phyloP scores from a whole-genome alignment of 768 basidiomycete species.

The Zangia roseola region DNA sequence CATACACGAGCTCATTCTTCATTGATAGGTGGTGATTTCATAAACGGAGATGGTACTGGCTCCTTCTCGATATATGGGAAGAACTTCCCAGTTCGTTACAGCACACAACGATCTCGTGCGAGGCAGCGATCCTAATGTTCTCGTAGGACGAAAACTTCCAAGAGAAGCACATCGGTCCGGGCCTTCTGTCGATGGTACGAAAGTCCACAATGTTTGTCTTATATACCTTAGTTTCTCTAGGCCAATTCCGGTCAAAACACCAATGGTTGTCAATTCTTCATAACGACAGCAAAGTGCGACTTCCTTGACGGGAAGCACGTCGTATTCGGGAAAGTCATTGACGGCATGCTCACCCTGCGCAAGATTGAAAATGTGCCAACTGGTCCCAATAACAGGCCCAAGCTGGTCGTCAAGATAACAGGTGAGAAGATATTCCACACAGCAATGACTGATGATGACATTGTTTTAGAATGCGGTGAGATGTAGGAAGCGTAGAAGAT shows the following conservation, averaged over 20 bases:
- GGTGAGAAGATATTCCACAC: constrained; percentile 45
- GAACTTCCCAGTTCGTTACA: constrained; percentile 71
- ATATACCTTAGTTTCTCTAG: constrained; percentile 37
- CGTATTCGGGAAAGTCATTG: constrained; percentile 87
- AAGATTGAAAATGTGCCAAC: constrained; percentile 97
- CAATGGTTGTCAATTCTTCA: constrained; percentile 98
- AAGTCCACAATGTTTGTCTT: background rate
- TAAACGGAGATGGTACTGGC: constrained; percentile 94
- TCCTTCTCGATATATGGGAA: constrained; percentile 97
- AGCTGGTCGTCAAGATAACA: constrained; percentile 82
- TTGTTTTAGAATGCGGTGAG: constrained; percentile 51
- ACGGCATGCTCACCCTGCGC: constrained; percentile 92
- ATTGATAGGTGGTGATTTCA: constrained; percentile 81
- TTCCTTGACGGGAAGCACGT: constrained; percentile 96
- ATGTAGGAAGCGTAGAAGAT: constrained; percentile 39
- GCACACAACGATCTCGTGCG: background rate
- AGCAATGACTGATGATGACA: background rate
- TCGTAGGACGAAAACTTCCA: constrained; percentile 90
- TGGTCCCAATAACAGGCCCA: constrained; percentile 86
- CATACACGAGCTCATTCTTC: background rate
- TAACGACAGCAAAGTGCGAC: constrained; percentile 92
- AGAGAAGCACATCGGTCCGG: constrained; percentile 84
- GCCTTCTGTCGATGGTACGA: constrained; percentile 86
- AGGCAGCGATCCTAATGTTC: background rate
- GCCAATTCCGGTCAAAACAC: constrained; percentile 95